These are phyloP conservation scores for Fraxinus baroniana DNA, from an alignment of 305 asterid genomes.

Conservation along the genomic window DNA sequence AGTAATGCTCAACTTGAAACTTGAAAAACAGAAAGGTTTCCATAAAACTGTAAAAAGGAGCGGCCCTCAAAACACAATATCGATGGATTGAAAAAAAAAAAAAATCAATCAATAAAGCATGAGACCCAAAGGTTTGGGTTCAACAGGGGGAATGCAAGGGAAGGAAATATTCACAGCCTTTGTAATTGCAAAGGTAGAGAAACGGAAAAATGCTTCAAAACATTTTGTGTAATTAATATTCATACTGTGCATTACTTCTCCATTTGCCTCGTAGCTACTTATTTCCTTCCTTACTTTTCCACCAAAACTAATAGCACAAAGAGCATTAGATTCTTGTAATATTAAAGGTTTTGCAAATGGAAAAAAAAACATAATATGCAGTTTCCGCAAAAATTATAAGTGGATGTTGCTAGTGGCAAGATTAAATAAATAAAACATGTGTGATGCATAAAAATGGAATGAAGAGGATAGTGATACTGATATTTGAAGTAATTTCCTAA, in stretches of 20 bases:
- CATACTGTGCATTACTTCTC: background rate
- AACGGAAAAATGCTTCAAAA: background rate
- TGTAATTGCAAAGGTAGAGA: background rate
- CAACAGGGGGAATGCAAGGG: background rate
- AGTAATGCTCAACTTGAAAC: background rate
- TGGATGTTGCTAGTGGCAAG: background rate
- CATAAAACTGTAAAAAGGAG: background rate
- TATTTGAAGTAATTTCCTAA: background rate
- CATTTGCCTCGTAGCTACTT: background rate
- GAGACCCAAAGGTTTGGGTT: background rate
- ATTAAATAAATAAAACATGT: background rate
- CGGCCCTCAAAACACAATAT: background rate
- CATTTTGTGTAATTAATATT: background rate
- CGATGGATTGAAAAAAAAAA: background rate
- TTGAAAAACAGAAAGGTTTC: background rate
- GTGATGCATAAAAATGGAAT: background rate
- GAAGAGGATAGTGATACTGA: background rate
- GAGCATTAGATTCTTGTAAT: no score
- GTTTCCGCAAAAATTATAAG: background rate
- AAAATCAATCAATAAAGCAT: background rate
- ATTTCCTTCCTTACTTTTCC: background rate
- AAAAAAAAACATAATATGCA: no score
- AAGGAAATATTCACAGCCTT: background rate
- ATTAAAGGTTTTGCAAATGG: no score
- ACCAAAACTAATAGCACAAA: no score